These are phyloP conservation scores for Cornus suecica DNA, from an alignment of 148 eudicot genomes.

Conservation along the genomic window DNA sequence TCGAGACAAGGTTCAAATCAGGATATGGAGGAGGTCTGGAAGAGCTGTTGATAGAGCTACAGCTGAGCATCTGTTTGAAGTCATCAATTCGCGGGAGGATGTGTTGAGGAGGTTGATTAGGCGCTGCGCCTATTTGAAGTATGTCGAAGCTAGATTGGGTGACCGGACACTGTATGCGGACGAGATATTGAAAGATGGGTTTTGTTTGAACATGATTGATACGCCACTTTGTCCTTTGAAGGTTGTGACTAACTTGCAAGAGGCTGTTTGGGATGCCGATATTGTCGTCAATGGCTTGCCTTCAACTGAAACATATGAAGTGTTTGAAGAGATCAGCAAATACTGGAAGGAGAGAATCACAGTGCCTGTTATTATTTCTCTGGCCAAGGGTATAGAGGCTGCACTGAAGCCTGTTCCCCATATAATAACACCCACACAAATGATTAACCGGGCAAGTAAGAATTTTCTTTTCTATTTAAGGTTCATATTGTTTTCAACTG, in stretches of 20 bases:
- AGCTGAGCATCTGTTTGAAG: constrained; percentile 57
- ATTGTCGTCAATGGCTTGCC: constrained; percentile 66
- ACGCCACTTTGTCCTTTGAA: constrained; percentile 64
- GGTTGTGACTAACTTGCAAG: constrained; percentile 65
- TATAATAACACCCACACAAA: constrained; percentile 87
- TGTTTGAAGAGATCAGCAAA: constrained; percentile 70
- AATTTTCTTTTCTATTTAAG: constrained; percentile 10
- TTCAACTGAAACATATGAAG: constrained; percentile 67
- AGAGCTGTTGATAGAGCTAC: constrained; percentile 53
- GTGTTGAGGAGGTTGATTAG: constrained; percentile 50
- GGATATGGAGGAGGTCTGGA: constrained; percentile 63
- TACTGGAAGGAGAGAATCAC: constrained; percentile 90
- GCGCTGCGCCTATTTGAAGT: constrained; percentile 54
- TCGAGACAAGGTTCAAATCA: constrained; percentile 52
- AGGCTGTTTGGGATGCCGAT: constrained; percentile 72
- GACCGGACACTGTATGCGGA: constrained; percentile 63
- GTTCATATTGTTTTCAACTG: neutral
- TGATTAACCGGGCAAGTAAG: constrained; percentile 94
- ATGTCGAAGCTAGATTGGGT: constrained; percentile 58
- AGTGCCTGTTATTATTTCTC: constrained; percentile 64
- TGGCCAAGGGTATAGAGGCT: constrained; percentile 95
- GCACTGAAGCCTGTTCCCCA: constrained; percentile 78
- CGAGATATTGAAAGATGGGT: constrained; percentile 61
- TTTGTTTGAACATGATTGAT: constrained; percentile 61
- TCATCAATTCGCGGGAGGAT: constrained; percentile 60